phyloP scores from a whole-genome alignment of 495 filamentous ascomycete species.

The Tuber indicum region DNA sequence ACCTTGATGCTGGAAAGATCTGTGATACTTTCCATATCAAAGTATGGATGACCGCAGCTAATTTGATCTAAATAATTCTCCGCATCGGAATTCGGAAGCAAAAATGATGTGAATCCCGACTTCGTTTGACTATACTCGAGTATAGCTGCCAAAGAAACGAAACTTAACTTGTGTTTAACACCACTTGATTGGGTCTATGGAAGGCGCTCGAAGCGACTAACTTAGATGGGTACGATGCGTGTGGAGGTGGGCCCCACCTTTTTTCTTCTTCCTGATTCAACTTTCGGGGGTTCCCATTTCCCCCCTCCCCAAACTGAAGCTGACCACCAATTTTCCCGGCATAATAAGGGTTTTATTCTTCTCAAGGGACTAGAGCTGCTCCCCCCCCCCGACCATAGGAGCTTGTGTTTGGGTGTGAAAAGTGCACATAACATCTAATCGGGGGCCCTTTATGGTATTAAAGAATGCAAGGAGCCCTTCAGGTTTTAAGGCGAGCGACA shows the following conservation, averaged over 20 bases:
- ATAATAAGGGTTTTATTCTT: not conserved
- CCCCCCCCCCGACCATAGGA: not conserved
- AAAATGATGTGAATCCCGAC: not conserved
- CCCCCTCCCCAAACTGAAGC: not conserved
- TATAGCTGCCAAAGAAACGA: not conserved
- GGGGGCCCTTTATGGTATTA: not conserved
- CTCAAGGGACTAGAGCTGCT: not conserved
- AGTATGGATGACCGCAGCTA: not conserved
- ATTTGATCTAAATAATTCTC: not conserved
- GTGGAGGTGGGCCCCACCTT: not conserved
- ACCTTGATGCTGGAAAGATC: not conserved
- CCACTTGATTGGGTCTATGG: not conserved
- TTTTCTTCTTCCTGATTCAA: not conserved
- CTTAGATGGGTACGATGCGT: not conserved
- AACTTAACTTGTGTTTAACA: not conserved
- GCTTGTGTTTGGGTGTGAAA: not conserved
- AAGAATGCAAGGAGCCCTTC: not conserved
- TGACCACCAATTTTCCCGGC: not conserved
- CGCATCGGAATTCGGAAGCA: not conserved
- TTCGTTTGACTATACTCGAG: not conserved
- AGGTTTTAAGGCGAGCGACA: not conserved
- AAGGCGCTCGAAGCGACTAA: not conserved
- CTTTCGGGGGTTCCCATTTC: not conserved
- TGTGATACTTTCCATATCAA: not conserved
- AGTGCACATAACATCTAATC: not conserved